phyloP scores from a whole-genome alignment of 2,329 filamentous ascomycete genomes.

The Ophiostoma ulmi region DNA sequence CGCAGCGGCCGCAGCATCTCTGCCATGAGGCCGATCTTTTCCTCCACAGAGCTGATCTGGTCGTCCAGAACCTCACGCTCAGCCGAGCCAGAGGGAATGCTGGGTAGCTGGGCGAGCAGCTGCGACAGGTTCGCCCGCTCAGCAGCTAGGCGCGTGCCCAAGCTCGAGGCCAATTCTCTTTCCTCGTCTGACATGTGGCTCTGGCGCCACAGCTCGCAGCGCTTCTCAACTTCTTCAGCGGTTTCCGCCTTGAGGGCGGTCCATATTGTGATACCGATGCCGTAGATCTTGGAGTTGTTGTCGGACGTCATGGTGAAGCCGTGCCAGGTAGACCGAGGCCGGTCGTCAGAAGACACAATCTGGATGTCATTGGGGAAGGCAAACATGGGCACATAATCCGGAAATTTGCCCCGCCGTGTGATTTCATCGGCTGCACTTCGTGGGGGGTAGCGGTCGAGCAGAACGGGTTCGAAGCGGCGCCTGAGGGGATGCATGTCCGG shows the following conservation, averaged over 20 bases:
- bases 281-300: slow-evolving; percentile 87
- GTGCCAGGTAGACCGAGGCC: slow-evolving; percentile 95
- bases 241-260: slow-evolving; percentile 75
- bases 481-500: slow-evolving; percentile 95
- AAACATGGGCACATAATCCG: slow-evolving; percentile 98
- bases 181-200: slow-evolving; percentile 86
- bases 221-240: slow-evolving; percentile 75
- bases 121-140: slow-evolving; percentile 89
- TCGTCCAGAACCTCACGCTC: slow-evolving; percentile 84
- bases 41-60: slow-evolving; percentile 89
- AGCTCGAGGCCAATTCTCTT: slow-evolving; percentile 81
- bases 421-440: slow-evolving; percentile 75
- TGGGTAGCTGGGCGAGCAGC: slow-evolving; percentile 76
- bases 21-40: slow-evolving; percentile 95
- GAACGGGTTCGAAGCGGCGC: slow-evolving; percentile 89
- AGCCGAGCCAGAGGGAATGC: slow-evolving; percentile 70
- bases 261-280: slow-evolving; percentile 89
- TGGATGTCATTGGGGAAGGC: slow-evolving; percentile 97
- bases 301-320: slow-evolving; percentile 96
- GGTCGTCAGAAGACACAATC: slow-evolving; percentile 90
- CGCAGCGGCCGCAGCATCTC: slow-evolving; percentile 88
- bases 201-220: slow-evolving; percentile 81
- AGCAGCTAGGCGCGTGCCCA: slow-evolving; percentile 78
- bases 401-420: slow-evolving; percentile 76
- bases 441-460: slow-evolving; percentile 88